Evolutionary conservation across 1,284 basidiomycete species (phyloP).

Genomic region (Sphaerobolus stellatus): DNA sequence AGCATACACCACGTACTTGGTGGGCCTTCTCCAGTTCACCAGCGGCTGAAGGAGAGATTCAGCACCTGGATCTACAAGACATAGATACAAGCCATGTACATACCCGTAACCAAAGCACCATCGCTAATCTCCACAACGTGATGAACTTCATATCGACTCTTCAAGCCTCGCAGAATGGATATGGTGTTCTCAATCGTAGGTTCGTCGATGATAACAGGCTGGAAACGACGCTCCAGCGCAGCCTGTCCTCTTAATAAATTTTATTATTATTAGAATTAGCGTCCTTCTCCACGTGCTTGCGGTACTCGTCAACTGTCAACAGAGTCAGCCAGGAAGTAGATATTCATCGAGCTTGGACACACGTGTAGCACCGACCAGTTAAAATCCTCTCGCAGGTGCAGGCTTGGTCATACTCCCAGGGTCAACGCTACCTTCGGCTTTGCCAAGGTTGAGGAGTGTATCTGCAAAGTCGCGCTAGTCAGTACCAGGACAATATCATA

Average conservation of each 20-base stretch:
- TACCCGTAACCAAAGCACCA: constrained; percentile 81
- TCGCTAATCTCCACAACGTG: constrained; percentile 92
- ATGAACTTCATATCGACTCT: constrained; percentile 83
- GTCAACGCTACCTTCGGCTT: constrained; percentile 91
- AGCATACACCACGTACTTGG: constrained; percentile 43
- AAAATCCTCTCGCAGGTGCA: constrained; percentile 80
- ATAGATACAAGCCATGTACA: constrained; percentile 5
- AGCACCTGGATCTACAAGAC: neutral
- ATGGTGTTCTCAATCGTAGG: constrained; percentile 85
- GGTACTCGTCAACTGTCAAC: constrained; percentile 76
- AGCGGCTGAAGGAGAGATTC: constrained; percentile 50
- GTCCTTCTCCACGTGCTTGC: constrained; percentile 90
- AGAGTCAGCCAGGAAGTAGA: neutral
- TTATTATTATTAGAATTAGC: too few species aligned
- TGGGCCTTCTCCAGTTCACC: constrained; percentile 94
- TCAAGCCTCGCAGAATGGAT: constrained; percentile 86
- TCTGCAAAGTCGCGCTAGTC: constrained; percentile 46
- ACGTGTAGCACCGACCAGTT: constrained; percentile 88
- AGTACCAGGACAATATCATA: neutral
- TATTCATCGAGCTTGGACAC: constrained; percentile 44
- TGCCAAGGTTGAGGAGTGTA: constrained; percentile 82
- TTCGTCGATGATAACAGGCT: constrained; percentile 85
- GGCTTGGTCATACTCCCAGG: constrained; percentile 92
- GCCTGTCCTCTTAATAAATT: too few species aligned
- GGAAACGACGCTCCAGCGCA: constrained; percentile 88